These are phyloP conservation scores for Acacia melanoxylon DNA, from an alignment of 306 rosid species.

Conservation along the genomic window DNA sequence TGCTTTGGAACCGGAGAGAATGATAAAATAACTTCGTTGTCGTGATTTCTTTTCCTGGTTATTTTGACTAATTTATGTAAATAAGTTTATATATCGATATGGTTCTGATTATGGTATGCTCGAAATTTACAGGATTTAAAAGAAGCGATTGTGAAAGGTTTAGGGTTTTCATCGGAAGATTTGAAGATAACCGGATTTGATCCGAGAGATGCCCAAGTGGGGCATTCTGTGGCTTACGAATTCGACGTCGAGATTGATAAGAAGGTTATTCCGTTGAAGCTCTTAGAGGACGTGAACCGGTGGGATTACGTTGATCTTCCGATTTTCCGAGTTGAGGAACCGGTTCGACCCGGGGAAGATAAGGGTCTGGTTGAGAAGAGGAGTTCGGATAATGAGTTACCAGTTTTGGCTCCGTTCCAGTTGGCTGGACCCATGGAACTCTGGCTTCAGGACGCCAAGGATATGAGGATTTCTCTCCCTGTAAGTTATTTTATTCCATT, in stretches of 20 bases:
- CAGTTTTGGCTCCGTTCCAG: conserved; percentile 88
- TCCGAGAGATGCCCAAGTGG: conserved; percentile 75
- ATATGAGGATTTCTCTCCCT: conserved; percentile 80
- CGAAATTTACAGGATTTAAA: conserved; percentile 63
- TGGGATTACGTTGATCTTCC: conserved; percentile 96
- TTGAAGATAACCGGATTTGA: conserved; percentile 73
- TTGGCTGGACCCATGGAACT: conserved; percentile 98
- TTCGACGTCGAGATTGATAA: conserved; percentile 79
- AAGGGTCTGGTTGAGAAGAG: conserved; percentile 51
- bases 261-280: conserved; percentile 75
- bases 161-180: conserved; percentile 69
- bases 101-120: neutral
- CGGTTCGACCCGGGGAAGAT: conserved; percentile 31
- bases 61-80: neutral
- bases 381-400: conserved; percentile 37
- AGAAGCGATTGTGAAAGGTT: conserved; percentile 74
- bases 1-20: neutral
- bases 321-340: conserved; percentile 60
- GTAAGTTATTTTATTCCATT: conserved; percentile 43
- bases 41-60: neutral
- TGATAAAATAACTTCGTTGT: neutral
- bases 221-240: conserved; percentile 83
- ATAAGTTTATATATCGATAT: neutral
- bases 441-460: conserved; percentile 89
- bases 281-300: conserved; percentile 71